Percentiles rank a stretch among this genome's conserved stretches.
phyloP scores from a whole-genome alignment of 257 asterid species.

The Voacanga thouarsii region DNA sequence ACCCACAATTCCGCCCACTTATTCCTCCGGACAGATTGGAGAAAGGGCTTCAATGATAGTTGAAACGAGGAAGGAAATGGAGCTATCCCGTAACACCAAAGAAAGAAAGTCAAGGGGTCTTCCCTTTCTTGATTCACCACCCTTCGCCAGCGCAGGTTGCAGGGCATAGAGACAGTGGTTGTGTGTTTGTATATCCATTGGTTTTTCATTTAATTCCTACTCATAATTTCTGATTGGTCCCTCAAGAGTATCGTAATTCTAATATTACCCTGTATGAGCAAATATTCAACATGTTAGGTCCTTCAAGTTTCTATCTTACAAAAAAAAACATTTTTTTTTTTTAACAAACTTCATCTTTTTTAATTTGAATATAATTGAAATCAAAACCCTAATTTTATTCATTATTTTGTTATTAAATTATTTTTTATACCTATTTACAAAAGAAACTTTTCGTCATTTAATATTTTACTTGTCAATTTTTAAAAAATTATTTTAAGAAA shows the following conservation, averaged over 20 bases:
- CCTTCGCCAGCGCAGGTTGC: neutral
- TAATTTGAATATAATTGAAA: too few relatives aligned
- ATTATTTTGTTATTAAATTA: too few relatives aligned
- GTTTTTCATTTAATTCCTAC: neutral
- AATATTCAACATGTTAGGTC: neutral
- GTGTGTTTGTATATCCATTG: neutral
- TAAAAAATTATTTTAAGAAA: too few relatives aligned
- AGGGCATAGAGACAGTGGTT: neutral
- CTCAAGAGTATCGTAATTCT: neutral
- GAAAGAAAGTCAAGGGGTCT: neutral
- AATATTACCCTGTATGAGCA: neutral
- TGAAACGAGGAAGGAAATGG: neutral
- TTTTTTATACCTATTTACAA: too few relatives aligned
- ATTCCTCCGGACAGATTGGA: too few relatives aligned
- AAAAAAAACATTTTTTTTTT: too few relatives aligned
- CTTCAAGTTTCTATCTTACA: too few relatives aligned
- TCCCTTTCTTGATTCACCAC: neutral
- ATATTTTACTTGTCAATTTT: too few relatives aligned
- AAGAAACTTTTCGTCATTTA: neutral
- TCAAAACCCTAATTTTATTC: too few relatives aligned
- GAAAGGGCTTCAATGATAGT: neutral
- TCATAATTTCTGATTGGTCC: neutral
- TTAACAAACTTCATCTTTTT: too few relatives aligned
- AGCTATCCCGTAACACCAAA: neutral
- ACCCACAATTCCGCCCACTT: neutral